Conservation (phyloP, 225 moss, liverwort and hornwort genomes). For the Rhytidiadelphus loreus region DNA sequence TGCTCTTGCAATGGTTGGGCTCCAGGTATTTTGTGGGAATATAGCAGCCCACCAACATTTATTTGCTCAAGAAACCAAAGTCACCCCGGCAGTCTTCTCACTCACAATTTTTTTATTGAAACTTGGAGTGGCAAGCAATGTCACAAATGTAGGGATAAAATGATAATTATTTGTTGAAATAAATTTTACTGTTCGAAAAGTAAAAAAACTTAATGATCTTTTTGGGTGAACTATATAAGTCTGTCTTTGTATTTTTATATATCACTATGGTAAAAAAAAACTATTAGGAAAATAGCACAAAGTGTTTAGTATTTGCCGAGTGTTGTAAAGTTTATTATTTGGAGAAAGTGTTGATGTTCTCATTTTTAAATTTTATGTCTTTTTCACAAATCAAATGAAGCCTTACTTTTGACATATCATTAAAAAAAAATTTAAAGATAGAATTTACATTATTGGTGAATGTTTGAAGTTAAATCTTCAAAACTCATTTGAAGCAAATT, state of each 20-base stretch:
- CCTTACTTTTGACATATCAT: background rate
- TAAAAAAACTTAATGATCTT: background rate
- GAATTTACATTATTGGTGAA: background rate
- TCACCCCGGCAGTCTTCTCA: too few species aligned
- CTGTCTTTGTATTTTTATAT: background rate
- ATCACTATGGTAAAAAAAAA: too few species aligned
- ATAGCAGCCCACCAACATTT: background rate
- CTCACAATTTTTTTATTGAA: background rate
- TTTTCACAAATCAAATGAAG: background rate
- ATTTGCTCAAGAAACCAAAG: background rate
- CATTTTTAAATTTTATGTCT: background rate
- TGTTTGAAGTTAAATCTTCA: background rate
- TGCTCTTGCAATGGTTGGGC: background rate
- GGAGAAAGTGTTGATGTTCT: background rate
- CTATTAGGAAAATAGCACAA: background rate
- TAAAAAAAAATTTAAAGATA: background rate
- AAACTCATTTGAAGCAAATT: background rate
- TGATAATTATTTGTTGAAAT: background rate
- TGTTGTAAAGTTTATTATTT: background rate
- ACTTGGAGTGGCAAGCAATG: background rate
- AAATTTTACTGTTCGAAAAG: too few species aligned
- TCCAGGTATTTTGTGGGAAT: background rate
- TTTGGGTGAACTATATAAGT: fast-evolving
- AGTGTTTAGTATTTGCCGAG: background rate
- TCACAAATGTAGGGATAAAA: too few species aligned